Percentiles rank a stretch among this genome's conserved stretches.
These are phyloP conservation scores for Mortierella hygrophila DNA, from an alignment of 192 early-diverging fungal genomes.

Conservation along the genomic window DNA sequence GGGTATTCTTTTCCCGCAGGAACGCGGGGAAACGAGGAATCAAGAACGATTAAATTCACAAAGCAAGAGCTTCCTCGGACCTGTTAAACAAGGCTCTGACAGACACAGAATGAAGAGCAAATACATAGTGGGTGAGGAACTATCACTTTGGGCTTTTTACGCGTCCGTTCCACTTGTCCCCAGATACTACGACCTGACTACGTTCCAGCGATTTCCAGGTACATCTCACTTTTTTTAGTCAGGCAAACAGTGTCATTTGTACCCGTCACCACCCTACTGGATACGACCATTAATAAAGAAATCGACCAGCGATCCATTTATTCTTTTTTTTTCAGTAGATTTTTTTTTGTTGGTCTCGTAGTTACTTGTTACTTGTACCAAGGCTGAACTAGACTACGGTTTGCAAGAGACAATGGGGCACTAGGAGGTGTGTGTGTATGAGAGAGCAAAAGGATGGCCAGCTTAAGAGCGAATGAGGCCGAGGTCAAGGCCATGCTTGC, in stretches of 20 bases:
- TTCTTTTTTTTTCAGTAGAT: neutral
- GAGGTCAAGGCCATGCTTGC: conserved; percentile 25
- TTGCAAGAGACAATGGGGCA: neutral
- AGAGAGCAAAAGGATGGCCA: neutral
- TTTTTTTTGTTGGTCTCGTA: neutral
- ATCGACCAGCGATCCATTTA: conserved; percentile 1
- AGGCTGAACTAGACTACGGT: too few species aligned
- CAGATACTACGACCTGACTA: too few species aligned
- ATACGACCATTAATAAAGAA: neutral
- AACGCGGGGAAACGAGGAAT: neutral
- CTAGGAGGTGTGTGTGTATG: neutral
- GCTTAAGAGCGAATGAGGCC: conserved; percentile 4
- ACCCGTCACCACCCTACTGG: neutral
- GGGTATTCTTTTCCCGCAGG: neutral
- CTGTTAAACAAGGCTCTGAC: neutral
- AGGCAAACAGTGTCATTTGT: too few species aligned
- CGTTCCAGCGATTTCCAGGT: too few species aligned
- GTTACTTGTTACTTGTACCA: neutral
- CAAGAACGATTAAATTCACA: neutral
- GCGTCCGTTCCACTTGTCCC: too few species aligned
- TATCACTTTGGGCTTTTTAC: neutral
- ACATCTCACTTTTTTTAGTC: too few species aligned
- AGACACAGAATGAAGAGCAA: neutral
- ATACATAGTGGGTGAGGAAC: neutral
- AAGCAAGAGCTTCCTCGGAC: neutral